phyloP scores from a whole-genome alignment of 805 yeast species.

The Starmerella bombicola region DNA sequence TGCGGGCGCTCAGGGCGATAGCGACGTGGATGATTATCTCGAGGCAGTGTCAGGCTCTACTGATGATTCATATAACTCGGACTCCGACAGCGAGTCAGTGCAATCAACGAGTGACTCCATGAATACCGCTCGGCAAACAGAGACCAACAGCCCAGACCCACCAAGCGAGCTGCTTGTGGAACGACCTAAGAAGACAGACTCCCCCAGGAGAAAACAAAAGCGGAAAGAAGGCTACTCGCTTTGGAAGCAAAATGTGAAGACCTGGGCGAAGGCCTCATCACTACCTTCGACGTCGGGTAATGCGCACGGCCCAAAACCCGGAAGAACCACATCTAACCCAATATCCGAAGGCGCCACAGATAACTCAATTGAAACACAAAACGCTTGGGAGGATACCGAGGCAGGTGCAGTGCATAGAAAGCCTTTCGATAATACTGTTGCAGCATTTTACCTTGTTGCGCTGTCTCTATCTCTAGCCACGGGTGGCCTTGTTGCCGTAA shows the following conservation, averaged over 20 bases:
- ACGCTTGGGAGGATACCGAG: not conserved
- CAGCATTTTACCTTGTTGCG: slow-evolving; percentile 12
- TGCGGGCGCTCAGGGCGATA: slow-evolving; percentile 15
- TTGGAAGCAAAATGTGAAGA: slow-evolving; percentile 10
- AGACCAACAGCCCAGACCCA: slow-evolving; percentile 19
- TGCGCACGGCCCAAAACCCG: not conserved
- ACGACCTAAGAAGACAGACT: slow-evolving; percentile 4
- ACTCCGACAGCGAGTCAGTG: slow-evolving; percentile 11
- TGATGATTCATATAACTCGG: slow-evolving; percentile 7
- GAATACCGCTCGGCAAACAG: slow-evolving; percentile 4
- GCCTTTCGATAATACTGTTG: slow-evolving; percentile 15
- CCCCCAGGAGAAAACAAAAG: slow-evolving; percentile 4
- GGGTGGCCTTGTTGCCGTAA: slow-evolving; percentile 17
- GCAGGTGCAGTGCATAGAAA: slow-evolving; percentile 1
- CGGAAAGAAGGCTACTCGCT: slow-evolving; percentile 13
- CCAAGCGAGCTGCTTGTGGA: slow-evolving; percentile 27
- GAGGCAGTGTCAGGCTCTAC: slow-evolving; percentile 17
- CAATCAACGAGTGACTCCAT: slow-evolving; percentile 7
- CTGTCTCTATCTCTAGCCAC: slow-evolving; percentile 20
- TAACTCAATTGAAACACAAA: not conserved
- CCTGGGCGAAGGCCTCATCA: slow-evolving; percentile 1
- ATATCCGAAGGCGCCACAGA: not conserved
- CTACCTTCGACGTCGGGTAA: not conserved
- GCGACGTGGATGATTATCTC: slow-evolving; percentile 22
- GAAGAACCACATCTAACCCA: not conserved